Conservation (phyloP, 192 early-diverging fungal genomes). For the Umbelopsis sp. region DNA sequence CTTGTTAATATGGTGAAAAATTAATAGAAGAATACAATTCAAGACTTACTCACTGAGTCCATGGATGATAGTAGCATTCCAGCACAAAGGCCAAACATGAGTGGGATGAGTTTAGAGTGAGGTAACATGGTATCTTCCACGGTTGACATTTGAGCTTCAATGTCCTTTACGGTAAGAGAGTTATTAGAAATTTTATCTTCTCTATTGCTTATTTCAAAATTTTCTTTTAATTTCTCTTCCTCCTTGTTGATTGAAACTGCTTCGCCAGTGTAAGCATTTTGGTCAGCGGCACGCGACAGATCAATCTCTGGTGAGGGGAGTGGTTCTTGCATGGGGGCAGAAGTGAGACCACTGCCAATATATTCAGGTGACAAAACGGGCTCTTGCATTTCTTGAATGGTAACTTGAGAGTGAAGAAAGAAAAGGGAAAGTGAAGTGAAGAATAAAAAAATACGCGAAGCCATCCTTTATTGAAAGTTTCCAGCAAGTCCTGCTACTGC, state of each 20-base stretch:
- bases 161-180: not conserved
- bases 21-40: not conserved
- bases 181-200: not conserved
- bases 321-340: too few species aligned
- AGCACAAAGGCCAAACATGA: not conserved
- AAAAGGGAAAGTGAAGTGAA: not conserved
- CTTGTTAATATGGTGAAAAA: not conserved
- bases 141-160: not conserved
- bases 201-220: not conserved
- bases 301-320: too few species aligned
- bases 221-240: too few species aligned
- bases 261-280: too few species aligned
- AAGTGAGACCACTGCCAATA: too few species aligned
- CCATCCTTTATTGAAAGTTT: not conserved
- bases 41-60: constrained; percentile 1
- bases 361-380: not conserved
- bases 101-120: not conserved
- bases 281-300: too few species aligned
- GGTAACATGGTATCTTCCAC: not conserved
- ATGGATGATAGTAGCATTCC: constrained; percentile 12
- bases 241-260: too few species aligned
- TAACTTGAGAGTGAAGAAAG: not conserved
- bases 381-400: not conserved
- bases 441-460: not conserved
- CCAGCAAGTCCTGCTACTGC: not conserved